These are phyloP conservation scores for Bjerkandera adusta DNA, from an alignment of 1,284 basidiomycete species.

Conservation along the genomic window DNA sequence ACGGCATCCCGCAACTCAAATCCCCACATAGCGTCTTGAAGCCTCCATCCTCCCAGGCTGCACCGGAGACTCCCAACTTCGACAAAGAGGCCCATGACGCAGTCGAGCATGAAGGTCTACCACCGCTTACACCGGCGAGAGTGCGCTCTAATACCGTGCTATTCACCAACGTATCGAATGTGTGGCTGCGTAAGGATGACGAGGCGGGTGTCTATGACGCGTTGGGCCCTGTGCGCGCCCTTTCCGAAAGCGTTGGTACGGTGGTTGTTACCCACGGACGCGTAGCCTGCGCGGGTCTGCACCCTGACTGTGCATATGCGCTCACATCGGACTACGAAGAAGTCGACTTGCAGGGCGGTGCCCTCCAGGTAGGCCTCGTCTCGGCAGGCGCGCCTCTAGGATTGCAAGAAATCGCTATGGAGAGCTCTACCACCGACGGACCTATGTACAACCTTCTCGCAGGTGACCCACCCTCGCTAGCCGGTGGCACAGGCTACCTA, in stretches of 20 bases:
- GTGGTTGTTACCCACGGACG: conserved; percentile 24
- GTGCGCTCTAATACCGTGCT: conserved; percentile 38
- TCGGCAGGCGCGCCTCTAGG: conserved; percentile 61
- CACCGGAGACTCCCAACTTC: conserved; percentile 61
- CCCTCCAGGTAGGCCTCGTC: conserved; percentile 56
- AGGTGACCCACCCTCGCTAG: conserved; percentile 38
- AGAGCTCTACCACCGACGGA: conserved; percentile 72
- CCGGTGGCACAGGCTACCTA: conserved; percentile 50
- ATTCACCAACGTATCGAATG: conserved; percentile 56
- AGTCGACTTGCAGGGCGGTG: conserved; percentile 51
- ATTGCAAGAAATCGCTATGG: conserved; percentile 58
- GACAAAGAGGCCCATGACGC: conserved; percentile 53
- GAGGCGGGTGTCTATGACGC: conserved; percentile 17
- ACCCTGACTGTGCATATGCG: conserved; percentile 19
- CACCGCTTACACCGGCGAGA: conserved; percentile 49
- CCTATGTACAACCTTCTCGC: conserved; percentile 48
- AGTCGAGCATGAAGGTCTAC: conserved; percentile 64
- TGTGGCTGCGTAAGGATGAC: conserved; percentile 33
- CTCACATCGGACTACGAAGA: conserved; percentile 13
- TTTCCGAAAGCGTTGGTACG: neutral
- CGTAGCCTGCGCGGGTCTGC: conserved; percentile 29
- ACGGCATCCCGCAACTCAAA: conserved; percentile 62
- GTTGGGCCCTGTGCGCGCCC: conserved; percentile 3
- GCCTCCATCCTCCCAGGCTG: conserved; percentile 35
- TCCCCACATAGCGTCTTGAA: conserved; percentile 31